Evolutionary conservation across 2,329 filamentous ascomycete species (phyloP).

Genomic region (Cercospora berteroae): DNA sequence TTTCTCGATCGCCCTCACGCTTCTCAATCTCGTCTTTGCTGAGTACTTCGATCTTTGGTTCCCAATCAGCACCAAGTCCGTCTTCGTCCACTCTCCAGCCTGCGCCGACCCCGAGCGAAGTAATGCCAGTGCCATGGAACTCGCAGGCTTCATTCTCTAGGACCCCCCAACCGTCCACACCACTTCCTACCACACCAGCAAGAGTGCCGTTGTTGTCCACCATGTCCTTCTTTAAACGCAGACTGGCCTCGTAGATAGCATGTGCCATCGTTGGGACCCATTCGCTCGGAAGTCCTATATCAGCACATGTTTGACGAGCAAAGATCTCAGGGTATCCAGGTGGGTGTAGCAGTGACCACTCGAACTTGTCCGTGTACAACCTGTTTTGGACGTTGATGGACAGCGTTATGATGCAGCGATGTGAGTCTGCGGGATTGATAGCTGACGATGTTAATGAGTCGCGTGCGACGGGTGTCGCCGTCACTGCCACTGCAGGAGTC

Average conservation of each 20-base stretch:
- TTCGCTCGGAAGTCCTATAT: slow-evolving; percentile 83
- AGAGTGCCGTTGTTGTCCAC: slow-evolving; percentile 70
- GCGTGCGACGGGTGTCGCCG: slow-evolving; percentile 58
- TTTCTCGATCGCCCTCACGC: slow-evolving; percentile 87
- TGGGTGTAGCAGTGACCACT: slow-evolving; percentile 92
- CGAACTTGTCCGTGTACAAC: slow-evolving; percentile 94
- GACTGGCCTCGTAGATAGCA: slow-evolving; percentile 91
- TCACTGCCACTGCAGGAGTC: slow-evolving; percentile 61
- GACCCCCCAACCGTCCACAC: slow-evolving; percentile 66
- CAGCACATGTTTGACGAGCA: slow-evolving; percentile 86
- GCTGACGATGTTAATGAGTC: slow-evolving; percentile 50
- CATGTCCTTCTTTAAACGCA: slow-evolving; percentile 92
- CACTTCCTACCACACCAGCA: slow-evolving; percentile 69
- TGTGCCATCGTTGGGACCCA: slow-evolving; percentile 94
- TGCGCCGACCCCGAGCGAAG: slow-evolving; percentile 62
- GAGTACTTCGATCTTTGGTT: slow-evolving; percentile 57
- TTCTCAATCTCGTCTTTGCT: slow-evolving; percentile 98
- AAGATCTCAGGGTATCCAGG: slow-evolving; percentile 90
- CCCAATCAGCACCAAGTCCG: slow-evolving; percentile 63
- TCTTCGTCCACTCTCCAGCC: slow-evolving; percentile 97
- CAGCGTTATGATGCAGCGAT: slow-evolving; percentile 85
- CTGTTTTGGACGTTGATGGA: slow-evolving; percentile 89
- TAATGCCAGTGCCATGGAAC: slow-evolving; percentile 39
- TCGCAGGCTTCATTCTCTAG: slow-evolving; percentile 87
- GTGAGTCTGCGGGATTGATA: slow-evolving; percentile 87